These are phyloP conservation scores for Speleostelium caveatum DNA, from an alignment of 78 protist species.

Conservation along the genomic window DNA sequence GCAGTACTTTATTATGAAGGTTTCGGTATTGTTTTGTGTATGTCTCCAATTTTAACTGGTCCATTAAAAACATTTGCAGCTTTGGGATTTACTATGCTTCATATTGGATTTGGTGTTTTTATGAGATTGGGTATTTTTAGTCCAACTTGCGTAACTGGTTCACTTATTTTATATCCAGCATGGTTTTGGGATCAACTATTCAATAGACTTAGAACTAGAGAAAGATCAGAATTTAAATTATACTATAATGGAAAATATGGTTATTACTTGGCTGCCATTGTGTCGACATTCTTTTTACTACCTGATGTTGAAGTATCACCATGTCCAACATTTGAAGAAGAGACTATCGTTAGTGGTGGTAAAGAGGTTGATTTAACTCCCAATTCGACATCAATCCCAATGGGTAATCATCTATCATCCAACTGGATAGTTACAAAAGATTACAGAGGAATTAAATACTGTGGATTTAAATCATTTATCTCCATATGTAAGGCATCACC, in stretches of 20 bases:
- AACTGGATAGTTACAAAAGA: conserved; percentile 60
- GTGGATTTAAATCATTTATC: conserved; percentile 47
- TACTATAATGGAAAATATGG: conserved; percentile 58
- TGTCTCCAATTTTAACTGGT: conserved; percentile 43
- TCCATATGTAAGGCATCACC: conserved; percentile 64
- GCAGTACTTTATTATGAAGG: conserved; percentile 61
- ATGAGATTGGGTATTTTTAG: conserved; percentile 74
- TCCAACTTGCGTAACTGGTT: conserved; percentile 51
- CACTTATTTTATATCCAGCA: conserved; percentile 24
- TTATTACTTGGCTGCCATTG: conserved; percentile 17
- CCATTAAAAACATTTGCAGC: conserved; percentile 40
- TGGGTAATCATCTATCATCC: neutral
- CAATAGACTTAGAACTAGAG: conserved; percentile 28
- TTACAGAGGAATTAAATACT: conserved; percentile 35
- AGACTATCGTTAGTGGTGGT: neutral
- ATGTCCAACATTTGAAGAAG: conserved; percentile 31
- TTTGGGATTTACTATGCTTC: conserved; percentile 46
- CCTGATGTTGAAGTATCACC: conserved; percentile 58
- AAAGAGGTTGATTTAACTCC: neutral
- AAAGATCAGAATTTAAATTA: conserved; percentile 50
- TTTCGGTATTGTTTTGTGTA: conserved; percentile 8
- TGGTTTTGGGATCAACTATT: conserved; percentile 53
- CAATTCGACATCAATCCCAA: neutral
- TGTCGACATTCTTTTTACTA: conserved; percentile 34
- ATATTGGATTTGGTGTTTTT: conserved; percentile 49